Evolutionary conservation across 2,329 filamentous ascomycete species (phyloP), one percentile per base, ranked within the genome.

Genomic region (Myriosclerotinia scirpicola): DNA sequence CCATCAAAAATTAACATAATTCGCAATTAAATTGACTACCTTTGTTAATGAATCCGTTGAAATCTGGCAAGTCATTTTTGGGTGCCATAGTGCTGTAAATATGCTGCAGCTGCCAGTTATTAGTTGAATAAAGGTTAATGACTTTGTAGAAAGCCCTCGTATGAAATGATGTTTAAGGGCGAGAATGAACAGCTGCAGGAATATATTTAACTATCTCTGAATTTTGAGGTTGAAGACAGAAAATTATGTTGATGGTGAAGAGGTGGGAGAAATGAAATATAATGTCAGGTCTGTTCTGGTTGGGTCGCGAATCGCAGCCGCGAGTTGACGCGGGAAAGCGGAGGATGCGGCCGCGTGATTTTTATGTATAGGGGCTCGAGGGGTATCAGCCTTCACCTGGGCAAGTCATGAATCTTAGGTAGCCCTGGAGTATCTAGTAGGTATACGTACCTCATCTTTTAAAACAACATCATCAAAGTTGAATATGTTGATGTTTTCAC

Each of bases 41-140:
- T 66, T 72, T 69, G 42, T 73, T 70, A 66, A 77, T 72, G 64
- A 77, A 76, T 40, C 70, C 71, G 54, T 77, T 73, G 64, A 77
- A 73, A 63, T 76, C 74, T 50, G 70, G 63, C 11, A 71, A 50
- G 74, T 72, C 52, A 69, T 62, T 58, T 75, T 75, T 71, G 38
- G 73, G 72, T 53, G 74, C 75, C 76, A 77, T 77, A 38, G 44
- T 70, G 62, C 50, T 52, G 61, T 69, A 64, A 56, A 40, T 34
- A 34, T 6, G 48, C 48, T 38, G 58, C n/a, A 22, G 14, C n/a
- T 17, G 34, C 30, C 14, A 44, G 38, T 38, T 46, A 44, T 46
- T 59, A 11, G 44, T 52, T 50, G 34, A 26, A 26, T 14, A 50
- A 55, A 50, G 34, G 44, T 50, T 50, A 17, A 61, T 61, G 26